Evolutionary conservation across 768 basidiomycete genomes (phyloP).

Genomic region (Pisolithus marmoratus): DNA sequence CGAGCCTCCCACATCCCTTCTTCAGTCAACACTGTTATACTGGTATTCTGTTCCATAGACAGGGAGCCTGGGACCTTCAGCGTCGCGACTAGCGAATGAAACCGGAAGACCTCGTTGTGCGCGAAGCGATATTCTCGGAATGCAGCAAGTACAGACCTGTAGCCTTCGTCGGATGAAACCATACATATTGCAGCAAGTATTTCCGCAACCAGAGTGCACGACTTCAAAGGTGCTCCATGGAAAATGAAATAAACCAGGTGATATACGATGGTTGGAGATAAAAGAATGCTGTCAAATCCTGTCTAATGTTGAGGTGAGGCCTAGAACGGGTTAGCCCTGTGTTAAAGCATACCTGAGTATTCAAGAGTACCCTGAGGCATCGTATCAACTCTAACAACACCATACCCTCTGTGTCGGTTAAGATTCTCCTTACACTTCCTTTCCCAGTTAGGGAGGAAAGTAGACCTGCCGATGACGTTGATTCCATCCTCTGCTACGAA

Average conservation of each 20-base stretch:
- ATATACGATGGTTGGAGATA: slow-evolving; percentile 58
- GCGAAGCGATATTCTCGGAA: slow-evolving; percentile 74
- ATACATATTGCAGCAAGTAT: slow-evolving; percentile 82
- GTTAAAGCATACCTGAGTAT: slow-evolving; percentile 59
- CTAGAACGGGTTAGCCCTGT: not conserved
- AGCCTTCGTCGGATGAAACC: slow-evolving; percentile 63
- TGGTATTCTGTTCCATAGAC: slow-evolving; percentile 26
- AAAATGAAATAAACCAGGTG: slow-evolving; percentile 65
- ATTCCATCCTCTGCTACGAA: slow-evolving; percentile 66
- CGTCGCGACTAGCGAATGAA: slow-evolving; percentile 65
- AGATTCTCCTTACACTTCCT: slow-evolving; percentile 53
- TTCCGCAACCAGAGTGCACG: slow-evolving; percentile 66
- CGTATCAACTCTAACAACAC: slow-evolving; percentile 71
- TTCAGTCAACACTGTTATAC: slow-evolving; percentile 38
- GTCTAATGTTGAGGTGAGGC: slow-evolving; percentile 36
- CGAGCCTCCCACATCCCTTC: slow-evolving; percentile 80
- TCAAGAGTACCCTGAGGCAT: slow-evolving; percentile 76
- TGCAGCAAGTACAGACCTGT: slow-evolving; percentile 68
- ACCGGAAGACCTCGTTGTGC: slow-evolving; percentile 71
- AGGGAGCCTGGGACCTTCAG: slow-evolving; percentile 51
- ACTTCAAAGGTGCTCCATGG: slow-evolving; percentile 58
- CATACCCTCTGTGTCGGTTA: slow-evolving; percentile 60
- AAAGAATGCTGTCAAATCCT: slow-evolving; percentile 65
- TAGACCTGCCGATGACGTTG: slow-evolving; percentile 50
- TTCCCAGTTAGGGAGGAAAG: slow-evolving; percentile 61